Evolutionary conservation across 2,329 filamentous ascomycete species (phyloP).

Genomic region (Calonectria honghensis): DNA sequence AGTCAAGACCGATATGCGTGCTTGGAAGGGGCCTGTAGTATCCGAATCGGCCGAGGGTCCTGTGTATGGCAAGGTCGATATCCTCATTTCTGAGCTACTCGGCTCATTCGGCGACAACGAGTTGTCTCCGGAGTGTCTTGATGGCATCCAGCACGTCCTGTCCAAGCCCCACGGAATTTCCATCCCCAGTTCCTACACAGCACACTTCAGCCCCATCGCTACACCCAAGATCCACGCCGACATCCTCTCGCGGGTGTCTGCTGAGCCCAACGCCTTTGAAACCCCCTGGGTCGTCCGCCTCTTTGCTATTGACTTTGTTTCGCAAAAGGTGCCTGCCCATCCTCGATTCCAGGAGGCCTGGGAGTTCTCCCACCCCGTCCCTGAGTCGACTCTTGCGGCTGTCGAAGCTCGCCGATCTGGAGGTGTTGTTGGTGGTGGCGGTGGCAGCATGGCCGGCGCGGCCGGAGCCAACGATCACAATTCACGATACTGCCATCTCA

Average conservation of each 20-base stretch:
- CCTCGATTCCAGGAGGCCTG: conserved; percentile 84
- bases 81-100: conserved; percentile 93
- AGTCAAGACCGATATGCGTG: conserved; percentile 97
- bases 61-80: conserved; percentile 84
- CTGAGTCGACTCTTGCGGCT: conserved; percentile 72
- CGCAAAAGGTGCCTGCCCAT: conserved; percentile 75
- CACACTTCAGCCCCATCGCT: conserved; percentile 93
- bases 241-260: conserved; percentile 76
- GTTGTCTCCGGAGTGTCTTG: conserved; percentile 95
- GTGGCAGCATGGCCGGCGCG: conserved; percentile 83
- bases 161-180: conserved; percentile 87
- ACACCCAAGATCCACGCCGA: conserved; percentile 91
- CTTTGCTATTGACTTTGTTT: conserved; percentile 90
- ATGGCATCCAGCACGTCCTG: conserved; percentile 95
- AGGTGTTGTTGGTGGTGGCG: conserved; percentile 79
- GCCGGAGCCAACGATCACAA: conserved; percentile 95
- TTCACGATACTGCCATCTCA: conserved; percentile 83
- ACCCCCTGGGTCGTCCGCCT: conserved; percentile 97
- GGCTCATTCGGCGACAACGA: conserved; percentile 98
- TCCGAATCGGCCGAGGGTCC: conserved; percentile 66
- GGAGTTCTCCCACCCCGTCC: conserved; percentile 87
- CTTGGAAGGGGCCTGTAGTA: conserved; percentile 88
- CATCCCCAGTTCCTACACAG: conserved; percentile 94
- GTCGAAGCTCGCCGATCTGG: conserved; percentile 76
- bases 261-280: conserved; percentile 85